Evolutionary conservation across 805 yeast species (phyloP), one percentile per base, ranked within the genome.

Genomic region (Wickerhamomyces tratensis): DNA sequence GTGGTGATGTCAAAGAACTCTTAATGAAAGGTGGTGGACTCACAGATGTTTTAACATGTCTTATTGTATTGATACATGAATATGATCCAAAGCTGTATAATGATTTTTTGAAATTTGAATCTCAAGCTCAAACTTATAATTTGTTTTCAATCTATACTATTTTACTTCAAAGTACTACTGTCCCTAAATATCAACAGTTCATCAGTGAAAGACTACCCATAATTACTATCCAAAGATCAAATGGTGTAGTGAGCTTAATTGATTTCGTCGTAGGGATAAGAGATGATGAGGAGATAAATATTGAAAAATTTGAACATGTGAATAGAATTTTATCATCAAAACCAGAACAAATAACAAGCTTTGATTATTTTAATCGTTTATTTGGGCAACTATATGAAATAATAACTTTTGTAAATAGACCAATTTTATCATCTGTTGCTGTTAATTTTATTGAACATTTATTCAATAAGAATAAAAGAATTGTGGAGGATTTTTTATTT

Each of bases 211-310:
- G 71, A 39, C 64, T 91, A 5, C 72, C 82, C 1, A 46, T 57
- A 4, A 59, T 86, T 27, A 82, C 84, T 1, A 56, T 76, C 20
- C 59, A 69, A 37, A 70, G 94, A 25, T 59, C 71, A 1, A 80
- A 82, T 52, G 97, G 98, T 0, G 77, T 93, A 2, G 61, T 74
- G 29, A 71, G 88, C 2, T 61, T 91, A 40, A 69, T 88, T 29
- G 97, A 91, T 58, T 77, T 85, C 47, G 68, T 85, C 1, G 65
- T 84, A 12, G 95, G 95, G 0, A 65, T 85, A 26, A 67, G 96
- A 43, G 94, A 86, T 36, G 69, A 71, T 42, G 91, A 82, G 43
- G 79, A 77, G 11, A 61, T 87, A 12, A 79, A 79, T 47, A 60
- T 79, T n/a, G 77, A 76, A 31, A 82, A 78, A 49, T 67, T 86